Conservation (phyloP, 306 rosid species). For the Ormosia emarginata region DNA sequence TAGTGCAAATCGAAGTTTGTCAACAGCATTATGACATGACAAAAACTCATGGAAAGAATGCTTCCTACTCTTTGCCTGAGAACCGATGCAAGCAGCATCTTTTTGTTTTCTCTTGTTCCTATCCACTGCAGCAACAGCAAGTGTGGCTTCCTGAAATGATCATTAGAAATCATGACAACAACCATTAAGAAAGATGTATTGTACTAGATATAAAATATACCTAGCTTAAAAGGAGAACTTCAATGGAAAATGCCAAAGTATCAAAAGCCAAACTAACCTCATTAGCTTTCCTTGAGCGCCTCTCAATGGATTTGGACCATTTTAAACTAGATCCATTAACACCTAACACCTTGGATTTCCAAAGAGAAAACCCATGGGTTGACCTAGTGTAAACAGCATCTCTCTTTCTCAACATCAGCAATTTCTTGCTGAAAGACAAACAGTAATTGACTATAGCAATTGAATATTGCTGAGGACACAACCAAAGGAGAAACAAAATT, state of each 20-base stretch:
- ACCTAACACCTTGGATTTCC: conserved; percentile 89
- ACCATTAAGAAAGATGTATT: neutral
- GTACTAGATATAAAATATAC: conserved; percentile 9
- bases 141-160: conserved; percentile 81
- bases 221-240: neutral
- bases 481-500: neutral
- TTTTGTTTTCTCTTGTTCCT: conserved; percentile 79
- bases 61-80: conserved; percentile 56
- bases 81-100: conserved; percentile 39
- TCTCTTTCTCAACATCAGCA: conserved; percentile 79
- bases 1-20: neutral
- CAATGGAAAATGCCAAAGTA: neutral
- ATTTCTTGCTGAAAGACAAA: conserved; percentile 62
- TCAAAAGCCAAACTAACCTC: conserved; percentile 70
- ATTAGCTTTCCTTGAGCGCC: conserved; percentile 77
- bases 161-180: conserved; percentile 17
- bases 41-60: conserved; percentile 52
- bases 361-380: conserved; percentile 78
- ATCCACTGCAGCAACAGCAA: conserved; percentile 91
- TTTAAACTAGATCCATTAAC: conserved; percentile 93
- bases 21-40: conserved; percentile 21
- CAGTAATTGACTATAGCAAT: conserved; percentile 13
- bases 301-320: conserved; percentile 99
- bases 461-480: conserved; percentile 25
- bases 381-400: conserved; percentile 88